Evolutionary conservation across 2,329 filamentous ascomycete species (phyloP), one percentile per base, ranked within the genome.

Genomic region (Fusarium sp.): DNA sequence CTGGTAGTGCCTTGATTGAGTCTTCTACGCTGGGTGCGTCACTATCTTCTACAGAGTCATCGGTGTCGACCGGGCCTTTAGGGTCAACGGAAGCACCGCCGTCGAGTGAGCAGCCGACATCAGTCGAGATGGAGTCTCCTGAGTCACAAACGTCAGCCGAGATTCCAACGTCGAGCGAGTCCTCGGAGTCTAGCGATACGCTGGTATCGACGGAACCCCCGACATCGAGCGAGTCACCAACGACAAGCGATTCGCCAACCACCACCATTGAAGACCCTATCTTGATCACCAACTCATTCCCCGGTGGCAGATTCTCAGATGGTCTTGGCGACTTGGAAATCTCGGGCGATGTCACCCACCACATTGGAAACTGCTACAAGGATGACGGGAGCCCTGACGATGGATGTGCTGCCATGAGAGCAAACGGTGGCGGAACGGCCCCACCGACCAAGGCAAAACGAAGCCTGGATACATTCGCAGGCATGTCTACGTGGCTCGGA

Each of bases 331-430:
- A 40, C 17, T 58, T 71, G 11, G 52, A 20, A 4, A 20, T 54
- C 8, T 12, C 47, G 1, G 68, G 69, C 4, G 47, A 68, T 6
- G 69, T 54, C 2, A 56, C 22, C 1, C 57, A 63, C 8, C 68
- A 68, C 2, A 25, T 35, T 15, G 68, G 68, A 0, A 68, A 52
- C 4, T 72, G 70, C 8, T 72, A 59, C 25, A 68, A 38, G 32
- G 56, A 2, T 2, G 70, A 71, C 2, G 50, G 60, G 0, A 72
- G 70, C 10, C 14, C 27, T 0, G 68, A 72, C 0, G 56, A 72
- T 32, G 68, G 70, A 14, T 72, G 70, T 6, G 70, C 64, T 14
- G 43, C 68, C n/a, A 17, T 72, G 33, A 58, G 25, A 17, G 64
- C 64, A 3, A 35, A 17, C 6, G 63, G 47, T 2, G 15, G 47